Base-by-base conservation (phyloP, 2,329 filamentous ascomycete species). In the Mariannaea sp. region DNA sequence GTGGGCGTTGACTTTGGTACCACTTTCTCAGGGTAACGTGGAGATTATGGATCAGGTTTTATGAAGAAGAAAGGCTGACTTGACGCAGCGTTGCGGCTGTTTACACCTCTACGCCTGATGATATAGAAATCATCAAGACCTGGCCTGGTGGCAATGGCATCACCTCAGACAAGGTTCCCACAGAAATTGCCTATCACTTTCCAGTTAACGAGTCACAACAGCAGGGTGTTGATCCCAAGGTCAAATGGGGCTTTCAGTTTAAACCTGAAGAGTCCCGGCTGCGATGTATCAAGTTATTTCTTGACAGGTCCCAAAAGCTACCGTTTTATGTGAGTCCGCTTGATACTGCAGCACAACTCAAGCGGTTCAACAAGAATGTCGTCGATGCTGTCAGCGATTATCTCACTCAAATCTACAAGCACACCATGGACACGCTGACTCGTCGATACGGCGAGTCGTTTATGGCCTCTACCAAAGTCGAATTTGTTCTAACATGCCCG, bases 91-190 rank as follows among this genome's bases (percentile, higher is more conserved):
- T 90, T 53, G 87, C 88, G 6, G 85, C 86, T 24, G 86, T 89
- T 4, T 90, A 90, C 64, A 88, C 86, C 12, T 87, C 84, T 4
- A 89, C 85, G 1, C 88, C 89, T 10, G 88, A 92, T 69, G 89
- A 92, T 69, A 79, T 92, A 53, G 88, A 92, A 68, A 90, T 92
- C 65, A 91, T 92, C 75, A 92, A 91, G 75, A 87, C 83, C 12
- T 93, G 89, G 89, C 89, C 89, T 0, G 89, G 89, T 20, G 88
- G 88, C 22, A 92, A 92, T 67, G 88, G 88, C 64, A 90, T 92
- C 73, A 92, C 89, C n/a, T 91, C 88, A 29, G 89, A 93, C 76
- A 93, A 93, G 76, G 89, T 92, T 2, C 89, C 89, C 1, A 91
- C 88, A 12, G 89, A 92, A 70, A 87, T 92, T 48, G 86, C 88